Conservation (phyloP, 352 stramenopile species). For the Phytophthora idaei region DNA sequence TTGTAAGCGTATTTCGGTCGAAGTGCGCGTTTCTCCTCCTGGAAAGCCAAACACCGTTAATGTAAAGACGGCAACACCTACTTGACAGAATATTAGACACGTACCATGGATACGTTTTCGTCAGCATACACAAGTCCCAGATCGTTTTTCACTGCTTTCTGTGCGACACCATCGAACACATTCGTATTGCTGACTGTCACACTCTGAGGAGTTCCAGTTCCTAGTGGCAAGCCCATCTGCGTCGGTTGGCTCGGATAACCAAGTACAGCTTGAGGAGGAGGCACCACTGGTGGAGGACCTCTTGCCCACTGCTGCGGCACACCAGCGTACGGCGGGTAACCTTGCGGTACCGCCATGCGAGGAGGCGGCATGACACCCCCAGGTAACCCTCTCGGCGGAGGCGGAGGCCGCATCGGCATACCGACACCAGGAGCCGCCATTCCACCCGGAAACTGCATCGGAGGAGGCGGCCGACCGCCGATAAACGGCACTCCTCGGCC, state of each 20-base stretch:
- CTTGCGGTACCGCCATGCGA: slow-evolving; percentile 36
- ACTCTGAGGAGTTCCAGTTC: slow-evolving; percentile 3
- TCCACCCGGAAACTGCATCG: slow-evolving; percentile 48
- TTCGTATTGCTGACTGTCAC: slow-evolving; percentile 35
- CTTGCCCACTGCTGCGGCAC: slow-evolving; percentile 34
- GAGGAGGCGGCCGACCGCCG: slow-evolving; percentile 43
- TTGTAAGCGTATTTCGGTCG: slow-evolving; percentile 83
- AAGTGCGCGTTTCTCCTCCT: slow-evolving; percentile 85
- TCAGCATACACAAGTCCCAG: slow-evolving; percentile 63
- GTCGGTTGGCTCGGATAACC: slow-evolving; percentile 34
- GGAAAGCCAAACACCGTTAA: neutral
- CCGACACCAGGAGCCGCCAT: slow-evolving; percentile 32
- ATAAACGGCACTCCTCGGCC: slow-evolving; percentile 59
- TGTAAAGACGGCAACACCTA: too few relatives aligned
- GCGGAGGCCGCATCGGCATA: slow-evolving; percentile 51
- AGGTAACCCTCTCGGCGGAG: slow-evolving; percentile 43
- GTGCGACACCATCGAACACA: slow-evolving; percentile 35
- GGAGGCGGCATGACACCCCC: slow-evolving; percentile 44
- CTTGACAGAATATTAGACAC: slow-evolving; percentile 1
- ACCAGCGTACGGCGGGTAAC: slow-evolving; percentile 30
- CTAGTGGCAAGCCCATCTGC: slow-evolving; percentile 6
- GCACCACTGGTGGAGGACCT: slow-evolving; percentile 21
- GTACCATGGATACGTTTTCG: slow-evolving; percentile 64
- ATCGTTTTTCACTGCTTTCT: slow-evolving; percentile 40
- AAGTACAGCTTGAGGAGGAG: slow-evolving; percentile 23